phyloP scores from a whole-genome alignment of 306 rosid species.

The Astragalus membranaceus region DNA sequence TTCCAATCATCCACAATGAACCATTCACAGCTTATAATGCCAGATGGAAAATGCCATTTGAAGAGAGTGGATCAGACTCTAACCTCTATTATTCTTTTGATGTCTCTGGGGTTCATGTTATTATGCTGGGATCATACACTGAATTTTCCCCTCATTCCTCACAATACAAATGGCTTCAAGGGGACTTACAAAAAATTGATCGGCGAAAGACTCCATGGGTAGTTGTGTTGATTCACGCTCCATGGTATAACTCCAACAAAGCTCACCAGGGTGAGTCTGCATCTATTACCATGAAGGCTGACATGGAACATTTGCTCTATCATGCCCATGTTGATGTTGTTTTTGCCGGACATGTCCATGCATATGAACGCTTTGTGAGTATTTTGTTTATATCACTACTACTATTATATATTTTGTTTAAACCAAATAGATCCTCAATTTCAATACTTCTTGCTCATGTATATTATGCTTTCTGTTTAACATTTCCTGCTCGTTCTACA shows the following conservation, averaged over 20 bases:
- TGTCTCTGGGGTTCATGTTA: slow-evolving; percentile 62
- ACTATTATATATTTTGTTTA: too few relatives aligned
- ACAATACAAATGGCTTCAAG: slow-evolving; percentile 63
- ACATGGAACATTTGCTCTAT: slow-evolving; percentile 68
- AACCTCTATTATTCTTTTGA: slow-evolving; percentile 83
- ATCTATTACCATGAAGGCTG: slow-evolving; percentile 50
- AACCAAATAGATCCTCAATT: too few relatives aligned
- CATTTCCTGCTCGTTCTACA: too few relatives aligned
- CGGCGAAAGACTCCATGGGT: slow-evolving; percentile 63
- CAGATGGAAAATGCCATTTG: slow-evolving; percentile 76
- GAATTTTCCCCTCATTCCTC: slow-evolving; percentile 41
- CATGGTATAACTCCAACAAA: slow-evolving; percentile 74
- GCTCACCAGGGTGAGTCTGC: slow-evolving; percentile 69
- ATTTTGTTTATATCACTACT: neutral
- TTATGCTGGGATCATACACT: slow-evolving; percentile 84
- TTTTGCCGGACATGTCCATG: slow-evolving; percentile 81
- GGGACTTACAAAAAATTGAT: slow-evolving; percentile 45
- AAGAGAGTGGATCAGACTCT: slow-evolving; percentile 62
- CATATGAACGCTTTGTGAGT: slow-evolving; percentile 88
- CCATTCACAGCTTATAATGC: slow-evolving; percentile 79
- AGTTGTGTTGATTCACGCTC: slow-evolving; percentile 65
- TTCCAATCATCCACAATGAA: slow-evolving; percentile 18
- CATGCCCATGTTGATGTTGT: slow-evolving; percentile 64
- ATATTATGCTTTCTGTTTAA: too few relatives aligned
- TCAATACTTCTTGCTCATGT: too few relatives aligned